Percentiles rank a stretch among this genome's conserved stretches.
Conservation (phyloP, 768 basidiomycete genomes). For the Phylloporus rhodoxanthus region DNA sequence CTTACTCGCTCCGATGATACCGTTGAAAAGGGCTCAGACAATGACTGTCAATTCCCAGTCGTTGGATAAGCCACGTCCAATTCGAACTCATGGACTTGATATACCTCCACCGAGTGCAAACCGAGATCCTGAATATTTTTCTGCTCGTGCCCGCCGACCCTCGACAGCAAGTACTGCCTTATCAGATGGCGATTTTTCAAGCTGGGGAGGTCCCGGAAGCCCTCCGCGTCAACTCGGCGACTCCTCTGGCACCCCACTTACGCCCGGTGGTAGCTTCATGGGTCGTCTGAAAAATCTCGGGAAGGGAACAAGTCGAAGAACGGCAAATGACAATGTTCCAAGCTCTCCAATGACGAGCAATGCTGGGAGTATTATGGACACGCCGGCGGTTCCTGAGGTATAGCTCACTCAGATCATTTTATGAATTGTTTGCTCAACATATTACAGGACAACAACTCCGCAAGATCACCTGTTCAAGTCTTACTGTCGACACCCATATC, state of each 20-base stretch:
- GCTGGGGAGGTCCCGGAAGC: conserved; percentile 37
- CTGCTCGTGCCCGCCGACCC: conserved; percentile 39
- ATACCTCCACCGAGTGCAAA: conserved; percentile 22
- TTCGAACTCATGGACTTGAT: conserved; percentile 45
- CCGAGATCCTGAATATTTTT: conserved; percentile 50
- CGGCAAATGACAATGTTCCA: conserved; percentile 15
- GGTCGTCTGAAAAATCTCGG: conserved; percentile 74
- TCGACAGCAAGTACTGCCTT: conserved; percentile 38
- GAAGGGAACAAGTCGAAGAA: conserved; percentile 43
- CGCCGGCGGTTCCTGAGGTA: conserved; percentile 22
- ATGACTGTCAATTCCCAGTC: conserved; percentile 39
- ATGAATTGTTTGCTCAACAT: neutral
- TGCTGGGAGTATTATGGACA: conserved; percentile 12
- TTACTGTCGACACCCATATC: conserved; percentile 50
- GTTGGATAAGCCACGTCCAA: conserved; percentile 27
- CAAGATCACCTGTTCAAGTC: conserved; percentile 48
- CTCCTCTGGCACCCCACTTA: conserved; percentile 39
- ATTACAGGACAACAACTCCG: conserved; percentile 23
- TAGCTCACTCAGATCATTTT: neutral
- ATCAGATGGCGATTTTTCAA: conserved; percentile 48
- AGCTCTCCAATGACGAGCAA: conserved; percentile 22
- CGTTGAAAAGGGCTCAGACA: conserved; percentile 32
- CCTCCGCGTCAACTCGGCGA: conserved; percentile 27
- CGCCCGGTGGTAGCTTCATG: conserved; percentile 60
- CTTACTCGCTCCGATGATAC: conserved; percentile 56